Conservation (phyloP, 2,329 filamentous ascomycete genomes). For the Pleurostoma richardsiae region DNA sequence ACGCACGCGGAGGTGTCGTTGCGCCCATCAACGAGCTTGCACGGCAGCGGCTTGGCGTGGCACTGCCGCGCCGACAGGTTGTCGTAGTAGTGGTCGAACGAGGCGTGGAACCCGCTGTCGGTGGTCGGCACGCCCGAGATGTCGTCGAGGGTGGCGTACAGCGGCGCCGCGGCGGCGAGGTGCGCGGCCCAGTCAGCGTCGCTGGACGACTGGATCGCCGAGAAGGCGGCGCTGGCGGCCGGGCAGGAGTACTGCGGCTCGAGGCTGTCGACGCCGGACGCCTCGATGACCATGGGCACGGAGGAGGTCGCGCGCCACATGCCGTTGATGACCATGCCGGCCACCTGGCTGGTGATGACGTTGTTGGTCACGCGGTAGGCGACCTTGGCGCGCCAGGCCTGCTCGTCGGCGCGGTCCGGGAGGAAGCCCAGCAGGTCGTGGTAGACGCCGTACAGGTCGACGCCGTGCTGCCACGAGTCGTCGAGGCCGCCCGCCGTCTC, state of each 20-base stretch:
- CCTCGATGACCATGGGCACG: conserved; percentile 44
- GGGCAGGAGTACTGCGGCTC: conserved; percentile 69
- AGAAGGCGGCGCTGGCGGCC: conserved; percentile 37
- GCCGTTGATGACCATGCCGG: conserved; percentile 66
- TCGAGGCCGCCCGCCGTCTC: conserved; percentile 67
- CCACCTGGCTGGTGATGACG: conserved; percentile 76
- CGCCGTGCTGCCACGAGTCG: conserved; percentile 71
- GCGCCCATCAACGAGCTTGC: conserved; percentile 38
- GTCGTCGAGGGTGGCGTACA: conserved; percentile 59
- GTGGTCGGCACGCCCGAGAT: conserved; percentile 59
- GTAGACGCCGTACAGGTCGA: conserved; percentile 74
- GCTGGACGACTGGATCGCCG: conserved; percentile 34
- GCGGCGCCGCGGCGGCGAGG: conserved; percentile 45
- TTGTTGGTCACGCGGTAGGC: conserved; percentile 75
- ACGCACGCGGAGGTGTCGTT: conserved; percentile 52
- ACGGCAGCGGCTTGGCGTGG: conserved; percentile 68
- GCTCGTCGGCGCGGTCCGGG: conserved; percentile 38
- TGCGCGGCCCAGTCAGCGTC: conserved; percentile 58
- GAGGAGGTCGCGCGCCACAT: conserved; percentile 51
- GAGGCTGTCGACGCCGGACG: conserved; percentile 61
- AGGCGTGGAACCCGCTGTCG: conserved; percentile 61
- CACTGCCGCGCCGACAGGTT: conserved; percentile 77
- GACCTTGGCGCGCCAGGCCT: conserved; percentile 38
- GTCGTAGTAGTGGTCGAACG: conserved; percentile 80
- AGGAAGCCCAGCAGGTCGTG: conserved; percentile 64